These are phyloP conservation scores for Starmerella potacharoeniae DNA, from an alignment of 805 yeast genomes.

Conservation along the genomic window DNA sequence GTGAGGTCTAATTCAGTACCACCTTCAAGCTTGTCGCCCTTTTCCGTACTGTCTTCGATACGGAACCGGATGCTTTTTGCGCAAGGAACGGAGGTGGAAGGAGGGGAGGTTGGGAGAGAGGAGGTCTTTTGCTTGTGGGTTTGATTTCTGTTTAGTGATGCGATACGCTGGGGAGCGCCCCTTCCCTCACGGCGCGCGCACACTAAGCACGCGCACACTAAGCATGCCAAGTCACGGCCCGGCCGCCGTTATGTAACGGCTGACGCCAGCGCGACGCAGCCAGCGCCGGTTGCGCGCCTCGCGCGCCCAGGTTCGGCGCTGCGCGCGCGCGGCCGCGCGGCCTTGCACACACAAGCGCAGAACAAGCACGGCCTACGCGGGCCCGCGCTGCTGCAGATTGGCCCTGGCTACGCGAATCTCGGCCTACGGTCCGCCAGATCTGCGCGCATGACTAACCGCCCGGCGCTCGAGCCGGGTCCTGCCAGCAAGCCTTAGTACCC, in stretches of 20 bases:
- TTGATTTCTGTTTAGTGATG: slow-evolving; percentile 3
- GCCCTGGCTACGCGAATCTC: background rate
- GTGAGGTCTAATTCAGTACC: background rate
- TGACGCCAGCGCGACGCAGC: too few relatives aligned
- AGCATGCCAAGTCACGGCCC: slow-evolving; percentile 3
- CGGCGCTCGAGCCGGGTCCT: background rate
- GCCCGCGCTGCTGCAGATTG: background rate
- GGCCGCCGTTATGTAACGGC: background rate
- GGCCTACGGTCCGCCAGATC: too few relatives aligned
- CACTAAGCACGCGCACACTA: slow-evolving; percentile 4
- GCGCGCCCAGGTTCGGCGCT: too few relatives aligned
- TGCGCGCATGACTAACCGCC: background rate
- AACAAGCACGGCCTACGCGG: too few relatives aligned
- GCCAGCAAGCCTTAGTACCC: background rate
- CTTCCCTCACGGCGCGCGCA: slow-evolving; percentile 1
- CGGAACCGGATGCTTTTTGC: background rate
- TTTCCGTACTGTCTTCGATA: background rate
- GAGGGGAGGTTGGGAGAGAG: slow-evolving; percentile 1
- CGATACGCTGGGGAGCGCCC: slow-evolving; percentile 4
- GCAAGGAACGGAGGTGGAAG: background rate
- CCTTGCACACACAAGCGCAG: too few relatives aligned
- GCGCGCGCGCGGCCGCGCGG: too few relatives aligned
- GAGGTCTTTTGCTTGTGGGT: background rate
- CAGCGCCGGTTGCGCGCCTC: too few relatives aligned
- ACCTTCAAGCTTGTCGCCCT: background rate